Evolutionary conservation across 495 filamentous ascomycete species (phyloP).

Genomic region (Aspergillus diversus): DNA sequence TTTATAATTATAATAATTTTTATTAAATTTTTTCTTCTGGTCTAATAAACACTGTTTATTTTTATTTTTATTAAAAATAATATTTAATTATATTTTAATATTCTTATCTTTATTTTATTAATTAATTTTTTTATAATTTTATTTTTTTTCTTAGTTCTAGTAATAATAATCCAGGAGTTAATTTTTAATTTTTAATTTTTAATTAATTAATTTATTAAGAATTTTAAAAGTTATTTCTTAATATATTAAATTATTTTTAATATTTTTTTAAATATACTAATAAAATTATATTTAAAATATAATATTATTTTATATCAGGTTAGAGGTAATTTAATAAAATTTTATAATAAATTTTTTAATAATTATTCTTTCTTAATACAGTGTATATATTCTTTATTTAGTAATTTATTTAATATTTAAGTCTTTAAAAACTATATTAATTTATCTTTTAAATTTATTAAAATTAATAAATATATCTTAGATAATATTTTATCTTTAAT

Average conservation of each 20-base stretch:
- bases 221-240: slow-evolving; percentile 7
- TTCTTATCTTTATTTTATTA: not conserved
- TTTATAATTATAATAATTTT: slow-evolving; percentile 2
- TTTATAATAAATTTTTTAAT: not conserved
- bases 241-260: slow-evolving; percentile 7
- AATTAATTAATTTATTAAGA: slow-evolving; percentile 2
- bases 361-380: not conserved
- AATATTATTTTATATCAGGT: not conserved
- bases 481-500: no score
- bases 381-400: not conserved
- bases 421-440: no score
- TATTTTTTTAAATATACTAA: not conserved
- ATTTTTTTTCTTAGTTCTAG: not conserved
- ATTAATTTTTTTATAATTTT: not conserved
- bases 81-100: slow-evolving; percentile 1
- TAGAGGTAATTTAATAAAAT: no score
- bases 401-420: not conserved
- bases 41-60: not conserved
- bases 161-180: not conserved
- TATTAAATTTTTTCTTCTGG: not conserved
- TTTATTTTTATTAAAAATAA: not conserved
- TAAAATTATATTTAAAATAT: not conserved
- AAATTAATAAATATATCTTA: not conserved
- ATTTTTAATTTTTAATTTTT: not conserved
- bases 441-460: not conserved